Evolutionary conservation across 768 basidiomycete genomes (phyloP), one percentile per base, ranked within the genome.

Genomic region (Termitomyces sp.): DNA sequence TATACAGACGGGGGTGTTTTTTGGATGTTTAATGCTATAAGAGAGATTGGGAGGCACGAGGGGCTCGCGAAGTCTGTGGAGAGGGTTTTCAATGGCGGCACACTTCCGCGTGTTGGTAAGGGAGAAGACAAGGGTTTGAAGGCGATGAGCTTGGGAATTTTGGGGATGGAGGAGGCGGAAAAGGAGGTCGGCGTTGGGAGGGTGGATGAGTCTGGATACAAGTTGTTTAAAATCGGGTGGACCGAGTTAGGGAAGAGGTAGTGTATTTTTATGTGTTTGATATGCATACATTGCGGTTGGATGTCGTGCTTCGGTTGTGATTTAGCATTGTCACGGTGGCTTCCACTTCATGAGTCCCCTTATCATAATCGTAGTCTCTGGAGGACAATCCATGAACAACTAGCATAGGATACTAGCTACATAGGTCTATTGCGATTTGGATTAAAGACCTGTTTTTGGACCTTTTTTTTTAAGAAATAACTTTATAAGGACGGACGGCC

Each of bases 211-310:
- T 75, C 76, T 57, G 82, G 81, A 28, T 94, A 92, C 64, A 76
- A 68, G 61, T 64, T 89, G 55, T 90, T 82, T 64, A 78, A 81
- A 72, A 87, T 92, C 68, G 84, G 83, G n/a, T 91, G 89, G 89
- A 28, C 41, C 10, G 23, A 28, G 21, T 23, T 19, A 3, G n/a
- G 21, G 8, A 9, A 21, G 33, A 4, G 17, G 38, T 50, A 40
- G 37, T 21, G n/a, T 49, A 14, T 44, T 44, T 6, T 23, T 14
- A 7, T n/a, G 45, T 46, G 43, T 43, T 23, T 23, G 10, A 33
- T 33, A 10, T 33, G 9, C 31, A 33, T 33, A 33, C 31, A 10
- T 33, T 33, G 9, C 10, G 31, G 31, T 10, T 33, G 31, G 31
- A 33, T 33, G 9, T 33, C 8, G 9, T 9, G 31, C 9, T 33